Evolutionary conservation across 78 protist species (phyloP).

Genomic region (Polysphondylium violaceum): DNA sequence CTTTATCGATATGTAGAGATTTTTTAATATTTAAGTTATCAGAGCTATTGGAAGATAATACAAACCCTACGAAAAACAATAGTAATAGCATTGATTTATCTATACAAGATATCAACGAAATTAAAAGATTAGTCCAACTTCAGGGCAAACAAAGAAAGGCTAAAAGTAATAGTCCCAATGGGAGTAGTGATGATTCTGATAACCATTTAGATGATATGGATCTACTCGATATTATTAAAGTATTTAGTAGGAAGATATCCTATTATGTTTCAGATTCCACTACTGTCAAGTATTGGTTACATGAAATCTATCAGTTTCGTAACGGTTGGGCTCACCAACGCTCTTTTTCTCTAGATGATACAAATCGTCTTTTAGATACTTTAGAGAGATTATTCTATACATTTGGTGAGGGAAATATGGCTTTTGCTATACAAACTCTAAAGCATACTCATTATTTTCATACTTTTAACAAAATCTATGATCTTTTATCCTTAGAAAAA

Average conservation of each 20-base stretch:
- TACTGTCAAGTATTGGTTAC: background rate
- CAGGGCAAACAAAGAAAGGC: background rate
- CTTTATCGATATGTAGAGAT: conserved; percentile 17
- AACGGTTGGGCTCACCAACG: conserved; percentile 62
- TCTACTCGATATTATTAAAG: background rate
- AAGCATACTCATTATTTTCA: conserved; percentile 52
- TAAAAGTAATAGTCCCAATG: background rate
- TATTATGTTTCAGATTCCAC: background rate
- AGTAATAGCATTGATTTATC: background rate
- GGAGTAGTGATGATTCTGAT: no score
- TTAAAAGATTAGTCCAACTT: background rate
- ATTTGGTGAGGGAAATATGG: background rate
- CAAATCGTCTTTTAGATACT: conserved; percentile 13
- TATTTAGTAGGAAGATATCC: background rate
- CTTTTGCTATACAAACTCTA: conserved; percentile 4
- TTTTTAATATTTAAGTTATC: background rate
- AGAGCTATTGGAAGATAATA: background rate
- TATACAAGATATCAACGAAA: conserved; percentile 2
- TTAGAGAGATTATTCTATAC: conserved; percentile 27
- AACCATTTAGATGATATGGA: conserved; percentile 10
- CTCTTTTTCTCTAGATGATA: conserved; percentile 32
- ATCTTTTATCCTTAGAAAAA: conserved; percentile 5
- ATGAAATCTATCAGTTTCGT: conserved; percentile 16
- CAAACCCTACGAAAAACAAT: background rate
- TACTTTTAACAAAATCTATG: conserved; percentile 33